Evolutionary conservation across 352 stramenopile species (phyloP), one percentile per base, ranked within the genome.

Genomic region (Globisporangium iwayamae): DNA sequence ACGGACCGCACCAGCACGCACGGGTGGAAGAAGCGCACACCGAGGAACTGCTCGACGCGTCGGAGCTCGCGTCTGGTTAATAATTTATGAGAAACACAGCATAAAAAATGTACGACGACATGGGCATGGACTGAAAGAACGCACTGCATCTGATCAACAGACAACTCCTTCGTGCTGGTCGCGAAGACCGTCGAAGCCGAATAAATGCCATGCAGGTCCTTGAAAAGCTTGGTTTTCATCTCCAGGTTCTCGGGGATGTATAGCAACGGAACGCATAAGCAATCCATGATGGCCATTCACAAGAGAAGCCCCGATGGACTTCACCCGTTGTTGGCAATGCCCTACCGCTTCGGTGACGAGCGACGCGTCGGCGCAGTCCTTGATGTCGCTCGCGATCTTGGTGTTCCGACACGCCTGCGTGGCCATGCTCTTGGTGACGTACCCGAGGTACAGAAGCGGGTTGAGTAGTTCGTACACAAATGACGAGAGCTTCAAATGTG

Each of bases 351-450:
- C 83, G 25, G 90, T 85, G 25, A 92, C 70, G n/a, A 90, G 51
- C 6, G 56, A 60, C 45, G 72, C 79, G 51, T 76, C 65, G 10
- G 75, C 73, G 47, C 81, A 86, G n/a, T 85, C 63, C 11, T 69
- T 57, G 11, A 92, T 47, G n/a, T 83, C 71, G 16, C 46, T 58
- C 34, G 83, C 81, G 10, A 84, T 59, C 22, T 67, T 71, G 60
- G 90, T 73, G 68, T 82, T 78, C 22, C 66, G 54, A 63, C 79
- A 87, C 0, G 79, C 81, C 28, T 80, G 72, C 11, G 78, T 88
- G 55, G 89, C 64, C 79, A 92, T 89, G 63, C 73, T 81, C 72
- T 90, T 87, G 67, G 81, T 88, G 30, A 90, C 81, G 74, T 90
- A 92, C 30, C 83, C 83, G 20, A 92, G 72, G 59, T 88, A 79